Base-by-base conservation (phyloP, 768 basidiomycete genomes). In the Lentinula aciculospora region DNA sequence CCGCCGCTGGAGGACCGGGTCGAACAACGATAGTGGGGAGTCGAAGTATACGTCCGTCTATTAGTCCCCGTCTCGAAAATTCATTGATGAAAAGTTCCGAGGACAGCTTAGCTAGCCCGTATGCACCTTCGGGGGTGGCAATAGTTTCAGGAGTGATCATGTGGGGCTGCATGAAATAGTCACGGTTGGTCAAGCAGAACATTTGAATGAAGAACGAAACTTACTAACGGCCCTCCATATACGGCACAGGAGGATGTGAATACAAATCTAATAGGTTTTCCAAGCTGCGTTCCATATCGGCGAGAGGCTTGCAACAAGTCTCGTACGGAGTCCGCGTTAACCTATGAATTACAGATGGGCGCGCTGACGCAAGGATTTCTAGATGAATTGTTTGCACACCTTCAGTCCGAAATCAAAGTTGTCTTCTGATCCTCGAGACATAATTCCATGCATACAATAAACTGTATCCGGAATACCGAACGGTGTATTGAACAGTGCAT, bases 401-500 rank as follows among this genome's bases (percentile, higher is more conserved):
- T 78, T 75, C 25, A 79, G 58, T n/a, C 81, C 82, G 1, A 84
- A 64, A 40, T 81, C 79, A 65, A 85, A 84, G 60, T 82, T 76
- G 58, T 81, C 79, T 65, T 85, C 84, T 15, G 81, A 76, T 34
- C 81, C 81, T 15, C 82, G 78, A 25, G 81, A 83, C 84, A 85
- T 84, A 63, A 84, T 81, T 2, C 84, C 84, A 63, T 81, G 79
- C 25, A 80, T 66, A 57, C 77, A 79, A 60, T 80, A 80, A 19
- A 80, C 66, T 6, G 73, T 74, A 59, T 76, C 74, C 0, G 76
- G 77, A 4, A 75, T 60, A 15, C 76, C 77, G 37, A 72, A 66
- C 25, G 65, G 50, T 9, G 75, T 77, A 19, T 65, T 62, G 65
- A 80, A 79, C 10, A 79, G 63, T 0, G 59, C 60, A 32, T 77